phyloP scores from a whole-genome alignment of 352 stramenopile species.

The Plasmopara viticola region DNA sequence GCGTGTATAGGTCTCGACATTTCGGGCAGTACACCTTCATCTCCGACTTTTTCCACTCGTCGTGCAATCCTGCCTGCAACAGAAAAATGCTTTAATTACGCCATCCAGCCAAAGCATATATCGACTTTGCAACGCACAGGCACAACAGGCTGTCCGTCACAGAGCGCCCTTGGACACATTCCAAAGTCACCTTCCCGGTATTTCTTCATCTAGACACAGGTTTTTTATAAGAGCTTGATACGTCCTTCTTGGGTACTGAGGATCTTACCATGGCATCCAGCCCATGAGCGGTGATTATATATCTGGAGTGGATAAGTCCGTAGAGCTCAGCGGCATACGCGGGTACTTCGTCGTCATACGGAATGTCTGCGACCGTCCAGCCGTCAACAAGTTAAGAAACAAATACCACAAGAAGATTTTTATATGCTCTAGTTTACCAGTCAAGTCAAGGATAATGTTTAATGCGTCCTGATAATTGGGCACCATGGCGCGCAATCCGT shows the following conservation, averaged over 20 bases:
- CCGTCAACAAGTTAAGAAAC: background rate
- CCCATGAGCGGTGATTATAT: constrained; percentile 86
- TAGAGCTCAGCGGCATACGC: constrained; percentile 86
- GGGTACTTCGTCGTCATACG: constrained; percentile 84
- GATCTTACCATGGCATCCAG: constrained; percentile 77
- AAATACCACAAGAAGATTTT: background rate
- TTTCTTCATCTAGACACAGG: constrained; percentile 66
- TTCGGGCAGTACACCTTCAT: constrained; percentile 90
- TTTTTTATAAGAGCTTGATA: background rate
- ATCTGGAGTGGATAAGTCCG: constrained; percentile 84
- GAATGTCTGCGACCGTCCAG: constrained; percentile 58
- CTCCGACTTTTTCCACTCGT: constrained; percentile 87
- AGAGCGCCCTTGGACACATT: constrained; percentile 77
- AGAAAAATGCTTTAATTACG: background rate
- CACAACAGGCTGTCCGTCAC: constrained; percentile 76
- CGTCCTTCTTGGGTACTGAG: background rate
- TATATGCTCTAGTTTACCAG: constrained; percentile 31
- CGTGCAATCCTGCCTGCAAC: constrained; percentile 68
- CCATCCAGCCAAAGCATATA: constrained; percentile 2
- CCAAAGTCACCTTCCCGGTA: constrained; percentile 87
- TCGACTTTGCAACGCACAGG: constrained; percentile 37
- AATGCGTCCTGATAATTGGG: constrained; percentile 88
- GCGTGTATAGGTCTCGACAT: constrained; percentile 83
- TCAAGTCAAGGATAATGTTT: constrained; percentile 91
- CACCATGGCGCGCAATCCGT: constrained; percentile 84